phyloP scores from a whole-genome alignment of 2,329 filamentous ascomycete species.

The Paramyrothecium sp. region DNA sequence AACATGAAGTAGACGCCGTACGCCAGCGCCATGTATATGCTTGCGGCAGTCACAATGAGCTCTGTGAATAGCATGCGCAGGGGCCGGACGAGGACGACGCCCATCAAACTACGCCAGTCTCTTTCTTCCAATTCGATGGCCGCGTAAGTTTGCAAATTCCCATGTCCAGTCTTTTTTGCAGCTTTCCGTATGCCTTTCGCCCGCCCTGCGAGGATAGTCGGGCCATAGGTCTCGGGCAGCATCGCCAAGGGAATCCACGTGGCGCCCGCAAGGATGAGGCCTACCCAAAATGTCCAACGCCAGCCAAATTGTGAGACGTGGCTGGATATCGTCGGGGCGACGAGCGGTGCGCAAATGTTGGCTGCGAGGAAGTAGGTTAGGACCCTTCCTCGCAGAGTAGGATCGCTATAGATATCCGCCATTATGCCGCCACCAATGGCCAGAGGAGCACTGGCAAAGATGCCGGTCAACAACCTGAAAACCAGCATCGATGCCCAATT shows the following conservation, averaged over 20 bases:
- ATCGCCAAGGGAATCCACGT: conserved; percentile 47
- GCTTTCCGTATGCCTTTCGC: neutral
- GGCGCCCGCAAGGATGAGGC: conserved; percentile 19
- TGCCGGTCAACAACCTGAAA: conserved; percentile 49
- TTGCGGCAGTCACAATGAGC: conserved; percentile 20
- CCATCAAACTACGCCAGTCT: conserved; percentile 4
- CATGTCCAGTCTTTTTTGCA: neutral
- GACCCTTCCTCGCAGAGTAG: neutral
- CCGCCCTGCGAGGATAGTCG: neutral
- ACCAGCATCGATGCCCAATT: conserved; percentile 52
- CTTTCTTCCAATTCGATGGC: neutral
- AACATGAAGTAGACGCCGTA: conserved; percentile 62
- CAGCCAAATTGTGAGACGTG: conserved; percentile 35
- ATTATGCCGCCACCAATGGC: conserved; percentile 60
- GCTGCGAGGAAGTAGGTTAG: neutral
- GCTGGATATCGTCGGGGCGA: conserved; percentile 27
- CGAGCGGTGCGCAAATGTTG: neutral
- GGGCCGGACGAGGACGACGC: conserved; percentile 3
- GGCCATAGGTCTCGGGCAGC: conserved; percentile 11
- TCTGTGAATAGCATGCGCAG: conserved; percentile 45
- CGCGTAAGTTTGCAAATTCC: neutral
- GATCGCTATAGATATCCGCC: conserved; percentile 60
- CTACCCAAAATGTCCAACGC: conserved; percentile 40
- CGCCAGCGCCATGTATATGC: conserved; percentile 35
- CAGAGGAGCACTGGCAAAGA: conserved; percentile 54